Evolutionary conservation across 306 rosid species (phyloP), one percentile per base, ranked within the genome.

Genomic region (Nissolia schottii): DNA sequence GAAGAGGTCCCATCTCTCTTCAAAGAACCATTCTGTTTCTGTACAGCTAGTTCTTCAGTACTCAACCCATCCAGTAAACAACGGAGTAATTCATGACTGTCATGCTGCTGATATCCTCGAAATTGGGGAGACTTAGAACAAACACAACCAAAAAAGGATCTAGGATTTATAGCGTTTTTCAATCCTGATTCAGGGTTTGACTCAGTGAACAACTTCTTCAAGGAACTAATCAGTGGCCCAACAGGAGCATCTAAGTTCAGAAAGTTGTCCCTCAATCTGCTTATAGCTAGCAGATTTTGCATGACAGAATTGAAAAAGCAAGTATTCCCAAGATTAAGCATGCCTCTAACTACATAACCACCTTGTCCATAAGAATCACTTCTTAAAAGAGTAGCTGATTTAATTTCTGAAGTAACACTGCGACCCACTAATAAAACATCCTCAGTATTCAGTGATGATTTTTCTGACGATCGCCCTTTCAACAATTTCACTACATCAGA

Each of bases 31-130:
- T 62, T 74, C 27, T 71, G 87, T 71, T 89, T 89, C 82, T 75
- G 89, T 38, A 65, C 64, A 62, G 91, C 79, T 77, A 82, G 77
- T 71, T 91, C 97, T 82, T 95, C 97, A 29, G 88, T 70, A 75
- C 87, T 72, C 81, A 91, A 74, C 64, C 90, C 97, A 85, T 95
- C 99, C 66, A 91, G 85, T 60, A 95, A 88, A 79, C 86, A 90
- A 67, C 85, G 85, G 51, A 95, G 96, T 79, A 89, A 81, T 85
- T 95, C 99, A 11, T 95, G 99, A 77, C 99, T 89, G 74, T 95
- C 99, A 65, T 95, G 99, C 83, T 95, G 99, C 63, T 91, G 96
- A 74, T 85, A 89, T 57, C 96, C 99, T 75, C 84, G 87, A 77
- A 91, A 95, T 53, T 91, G 99, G 50, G 99, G 96, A 76, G 90